Percentiles rank a stretch among this genome's conserved stretches.
Conservation (phyloP, 1,284 basidiomycete species). For the Kalmanozyma brasiliensis region DNA sequence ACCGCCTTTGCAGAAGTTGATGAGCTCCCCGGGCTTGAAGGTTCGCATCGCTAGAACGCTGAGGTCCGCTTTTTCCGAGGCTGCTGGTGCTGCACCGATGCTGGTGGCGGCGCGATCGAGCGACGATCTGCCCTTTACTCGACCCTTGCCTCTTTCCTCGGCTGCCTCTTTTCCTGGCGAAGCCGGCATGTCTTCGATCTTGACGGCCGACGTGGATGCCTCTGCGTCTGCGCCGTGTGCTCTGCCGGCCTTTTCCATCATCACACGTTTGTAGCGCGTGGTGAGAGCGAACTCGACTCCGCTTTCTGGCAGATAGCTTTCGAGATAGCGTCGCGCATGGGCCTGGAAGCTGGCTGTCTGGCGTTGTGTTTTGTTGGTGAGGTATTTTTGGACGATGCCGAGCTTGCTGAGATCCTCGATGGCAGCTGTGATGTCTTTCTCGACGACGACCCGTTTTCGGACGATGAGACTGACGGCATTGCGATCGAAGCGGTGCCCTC, state of each 20-base stretch:
- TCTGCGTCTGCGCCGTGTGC: constrained; percentile 13
- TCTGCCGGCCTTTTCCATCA: constrained; percentile 45
- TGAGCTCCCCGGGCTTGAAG: constrained; percentile 77
- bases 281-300: constrained; percentile 66
- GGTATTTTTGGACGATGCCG: constrained; percentile 58
- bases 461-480: constrained; percentile 57
- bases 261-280: constrained; percentile 59
- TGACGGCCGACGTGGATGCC: constrained; percentile 24
- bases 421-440: constrained; percentile 56
- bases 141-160: constrained; percentile 28
- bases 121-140: constrained; percentile 39
- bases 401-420: constrained; percentile 59
- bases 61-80: constrained; percentile 82
- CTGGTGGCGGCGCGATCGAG: constrained; percentile 45
- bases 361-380: constrained; percentile 53
- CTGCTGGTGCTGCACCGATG: constrained; percentile 41
- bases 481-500: constrained; percentile 62
- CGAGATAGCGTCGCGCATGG: constrained; percentile 64
- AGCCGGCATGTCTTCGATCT: constrained; percentile 20
- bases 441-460: constrained; percentile 55
- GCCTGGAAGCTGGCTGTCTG: constrained; percentile 50
- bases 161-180: constrained; percentile 11
- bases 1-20: constrained; percentile 77
- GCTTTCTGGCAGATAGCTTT: constrained; percentile 64
- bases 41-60: constrained; percentile 85